phyloP scores from a whole-genome alignment of 1,139 yeast genomes.

The Debaryomycetaceae sp. region DNA sequence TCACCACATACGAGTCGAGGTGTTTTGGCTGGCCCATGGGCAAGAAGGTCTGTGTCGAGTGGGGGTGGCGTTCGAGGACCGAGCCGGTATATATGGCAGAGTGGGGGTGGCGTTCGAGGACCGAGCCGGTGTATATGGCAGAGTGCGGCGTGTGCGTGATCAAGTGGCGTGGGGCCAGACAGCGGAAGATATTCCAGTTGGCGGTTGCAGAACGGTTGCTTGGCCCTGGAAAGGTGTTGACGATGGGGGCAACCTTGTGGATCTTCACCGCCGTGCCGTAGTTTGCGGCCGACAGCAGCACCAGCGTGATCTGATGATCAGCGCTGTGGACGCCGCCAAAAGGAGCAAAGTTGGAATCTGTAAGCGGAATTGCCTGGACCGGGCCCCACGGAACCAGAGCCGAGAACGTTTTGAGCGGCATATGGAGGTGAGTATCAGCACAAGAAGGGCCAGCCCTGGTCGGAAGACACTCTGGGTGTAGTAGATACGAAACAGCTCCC shows the following conservation, averaged over 20 bases:
- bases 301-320: slow-evolving; percentile 24
- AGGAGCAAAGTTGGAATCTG: slow-evolving; percentile 31
- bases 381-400: too few relatives aligned
- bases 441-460: too few relatives aligned
- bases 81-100: slow-evolving; percentile 38
- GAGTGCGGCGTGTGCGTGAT: slow-evolving; percentile 16
- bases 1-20: slow-evolving; percentile 57
- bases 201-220: slow-evolving; percentile 37
- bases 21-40: slow-evolving; percentile 65
- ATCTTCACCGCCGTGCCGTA: slow-evolving; percentile 89
- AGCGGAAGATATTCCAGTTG: slow-evolving; percentile 76
- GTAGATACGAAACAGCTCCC: too few relatives aligned
- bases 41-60: slow-evolving; percentile 77
- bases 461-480: too few relatives aligned
- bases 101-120: slow-evolving; percentile 81
- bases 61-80: slow-evolving; percentile 86
- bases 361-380: too few relatives aligned
- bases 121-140: slow-evolving; percentile 44
- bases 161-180: slow-evolving; percentile 62
- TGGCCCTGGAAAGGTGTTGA: slow-evolving; percentile 37
- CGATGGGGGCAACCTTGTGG: slow-evolving; percentile 59
- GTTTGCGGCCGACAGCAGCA: slow-evolving; percentile 48
- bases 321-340: slow-evolving; percentile 39
- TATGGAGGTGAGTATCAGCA: too few relatives aligned
- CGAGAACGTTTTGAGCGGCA: too few relatives aligned